Conservation (phyloP, 306 rosid species). For the Castanea mollissima region DNA sequence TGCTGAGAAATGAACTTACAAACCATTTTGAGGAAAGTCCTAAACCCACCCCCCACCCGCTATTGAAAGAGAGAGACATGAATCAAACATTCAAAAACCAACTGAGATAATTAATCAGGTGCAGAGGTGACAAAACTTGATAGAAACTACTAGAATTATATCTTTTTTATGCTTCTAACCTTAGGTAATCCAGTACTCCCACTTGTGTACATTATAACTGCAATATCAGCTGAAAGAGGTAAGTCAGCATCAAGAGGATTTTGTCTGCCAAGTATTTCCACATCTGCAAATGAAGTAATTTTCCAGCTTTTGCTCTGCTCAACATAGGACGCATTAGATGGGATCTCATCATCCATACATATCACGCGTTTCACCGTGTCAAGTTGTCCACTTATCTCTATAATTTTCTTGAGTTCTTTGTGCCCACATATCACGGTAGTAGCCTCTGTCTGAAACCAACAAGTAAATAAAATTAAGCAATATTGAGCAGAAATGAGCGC, state of each 20-base stretch:
- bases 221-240: constrained; percentile 81
- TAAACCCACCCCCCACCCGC: not conserved
- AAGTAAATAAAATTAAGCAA: constrained; percentile 3
- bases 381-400: constrained; percentile 66
- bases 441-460: constrained; percentile 74
- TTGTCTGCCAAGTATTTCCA: constrained; percentile 68
- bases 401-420: constrained; percentile 78
- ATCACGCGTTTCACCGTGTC: constrained; percentile 74
- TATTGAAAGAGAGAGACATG: not conserved
- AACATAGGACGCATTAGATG: constrained; percentile 43
- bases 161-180: constrained; percentile 50
- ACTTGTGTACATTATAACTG: constrained; percentile 98
- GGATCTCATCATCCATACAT: constrained; percentile 72
- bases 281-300: constrained; percentile 54
- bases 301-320: constrained; percentile 55
- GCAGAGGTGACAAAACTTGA: not conserved
- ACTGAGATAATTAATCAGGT: constrained; percentile 14
- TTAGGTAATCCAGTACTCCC: constrained; percentile 98
- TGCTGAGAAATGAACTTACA: not conserved
- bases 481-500: not conserved
- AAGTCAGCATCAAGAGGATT: constrained; percentile 62
- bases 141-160: constrained; percentile 6
- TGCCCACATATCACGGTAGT: constrained; percentile 86
- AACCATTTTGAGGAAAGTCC: not conserved
- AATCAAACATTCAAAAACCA: constrained; percentile 2